Evolutionary conservation across 2,329 filamentous ascomycete species (phyloP).

Genomic region (Epicoccum nigrum): DNA sequence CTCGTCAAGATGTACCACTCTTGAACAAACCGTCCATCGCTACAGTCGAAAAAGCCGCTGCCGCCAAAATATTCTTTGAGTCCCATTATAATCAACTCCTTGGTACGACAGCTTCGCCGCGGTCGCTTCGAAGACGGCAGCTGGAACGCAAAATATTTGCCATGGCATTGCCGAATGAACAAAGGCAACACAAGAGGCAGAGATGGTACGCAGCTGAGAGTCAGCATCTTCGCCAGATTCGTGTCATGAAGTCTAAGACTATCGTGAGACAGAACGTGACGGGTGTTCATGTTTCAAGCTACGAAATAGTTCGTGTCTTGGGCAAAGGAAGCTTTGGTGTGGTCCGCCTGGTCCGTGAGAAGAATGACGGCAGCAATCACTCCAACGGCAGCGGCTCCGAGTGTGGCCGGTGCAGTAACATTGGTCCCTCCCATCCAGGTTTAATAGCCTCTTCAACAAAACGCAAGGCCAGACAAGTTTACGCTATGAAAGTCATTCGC

Average conservation of each 20-base stretch:
- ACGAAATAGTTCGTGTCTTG: slow-evolving; percentile 79
- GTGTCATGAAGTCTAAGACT: slow-evolving; percentile 71
- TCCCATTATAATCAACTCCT: slow-evolving; percentile 79
- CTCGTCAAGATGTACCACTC: slow-evolving; percentile 42
- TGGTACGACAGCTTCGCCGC: slow-evolving; percentile 59
- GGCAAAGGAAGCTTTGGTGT: slow-evolving; percentile 96
- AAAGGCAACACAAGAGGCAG: slow-evolving; percentile 59
- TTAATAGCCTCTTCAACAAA: not conserved
- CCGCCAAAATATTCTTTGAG: slow-evolving; percentile 86
- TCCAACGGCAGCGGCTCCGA: slow-evolving; percentile 16
- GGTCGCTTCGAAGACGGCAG: slow-evolving; percentile 65
- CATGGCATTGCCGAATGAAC: slow-evolving; percentile 62
- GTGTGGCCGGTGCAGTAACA: slow-evolving; percentile 14
- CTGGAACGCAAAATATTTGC: slow-evolving; percentile 69
- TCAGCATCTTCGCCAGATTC: slow-evolving; percentile 73
- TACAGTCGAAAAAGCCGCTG: slow-evolving; percentile 79
- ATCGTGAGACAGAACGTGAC: slow-evolving; percentile 55
- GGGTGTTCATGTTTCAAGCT: slow-evolving; percentile 66
- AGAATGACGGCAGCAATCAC: slow-evolving; percentile 31
- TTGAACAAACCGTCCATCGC: slow-evolving; percentile 48
- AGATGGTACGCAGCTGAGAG: slow-evolving; percentile 72
- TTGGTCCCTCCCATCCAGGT: slow-evolving; percentile 2
- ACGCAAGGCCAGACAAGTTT: slow-evolving; percentile 62
- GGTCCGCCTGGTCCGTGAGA: slow-evolving; percentile 82
- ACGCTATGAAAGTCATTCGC: slow-evolving; percentile 95